A percentile compares a stretch with the other conserved stretches of the same genome.
Evolutionary conservation across 1,139 yeast species (phyloP).

Genomic region (Diutina pseudorugosa): DNA sequence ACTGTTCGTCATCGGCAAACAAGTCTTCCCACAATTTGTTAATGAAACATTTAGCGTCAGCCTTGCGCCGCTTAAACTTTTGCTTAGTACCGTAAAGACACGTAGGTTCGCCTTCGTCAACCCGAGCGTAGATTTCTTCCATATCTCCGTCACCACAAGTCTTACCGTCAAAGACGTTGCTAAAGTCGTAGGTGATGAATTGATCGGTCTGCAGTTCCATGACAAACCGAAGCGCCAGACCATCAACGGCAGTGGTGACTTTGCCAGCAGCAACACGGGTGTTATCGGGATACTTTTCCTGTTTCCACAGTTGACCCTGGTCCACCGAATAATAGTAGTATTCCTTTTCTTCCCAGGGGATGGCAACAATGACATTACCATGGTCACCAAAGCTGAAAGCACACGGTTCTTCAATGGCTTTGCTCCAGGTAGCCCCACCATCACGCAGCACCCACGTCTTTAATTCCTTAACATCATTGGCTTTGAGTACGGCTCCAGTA

Average conservation of each 20-base stretch:
- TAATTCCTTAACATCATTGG: conserved; percentile 13
- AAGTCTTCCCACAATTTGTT: conserved; percentile 50
- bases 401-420: conserved; percentile 43
- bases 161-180: conserved; percentile 40
- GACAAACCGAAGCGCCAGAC: conserved; percentile 48
- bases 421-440: conserved; percentile 66
- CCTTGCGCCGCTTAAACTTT: conserved; percentile 55
- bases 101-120: conserved; percentile 33
- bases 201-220: conserved; percentile 7
- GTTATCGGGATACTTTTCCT: conserved; percentile 19
- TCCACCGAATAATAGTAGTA: conserved; percentile 50
- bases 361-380: conserved; percentile 64
- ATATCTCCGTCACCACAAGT: conserved; percentile 44
- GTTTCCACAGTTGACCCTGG: conserved; percentile 59
- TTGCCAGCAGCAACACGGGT: conserved; percentile 6
- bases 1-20: conserved; percentile 40
- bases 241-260: conserved; percentile 58
- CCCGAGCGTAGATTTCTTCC: conserved; percentile 58
- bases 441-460: conserved; percentile 60
- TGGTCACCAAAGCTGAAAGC: conserved; percentile 63
- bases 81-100: conserved; percentile 73
- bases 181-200: conserved; percentile 45
- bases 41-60: conserved; percentile 57
- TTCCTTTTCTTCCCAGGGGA: conserved; percentile 17
- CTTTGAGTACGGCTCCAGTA: conserved; percentile 24